Evolutionary conservation across 192 early-diverging fungal genomes (phyloP).

Genomic region (Spizellomyces punctatus): DNA sequence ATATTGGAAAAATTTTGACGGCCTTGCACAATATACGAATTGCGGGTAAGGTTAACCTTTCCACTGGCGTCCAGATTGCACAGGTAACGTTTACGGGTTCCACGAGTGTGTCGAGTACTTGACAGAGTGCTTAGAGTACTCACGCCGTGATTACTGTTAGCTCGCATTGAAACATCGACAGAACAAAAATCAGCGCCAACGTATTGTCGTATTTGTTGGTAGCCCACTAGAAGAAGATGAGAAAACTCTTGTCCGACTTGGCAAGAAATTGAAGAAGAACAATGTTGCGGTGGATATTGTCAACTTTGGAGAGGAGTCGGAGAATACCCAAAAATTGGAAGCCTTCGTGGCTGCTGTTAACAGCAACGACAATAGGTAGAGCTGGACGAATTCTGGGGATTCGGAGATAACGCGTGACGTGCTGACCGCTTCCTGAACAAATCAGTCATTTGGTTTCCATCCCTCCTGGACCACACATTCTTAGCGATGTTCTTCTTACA

Average conservation of each 20-base stretch:
- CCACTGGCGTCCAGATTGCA: constrained; percentile 92
- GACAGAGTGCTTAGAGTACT: background rate
- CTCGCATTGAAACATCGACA: constrained; percentile 95
- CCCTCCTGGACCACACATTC: constrained; percentile 90
- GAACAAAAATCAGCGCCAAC: constrained; percentile 93
- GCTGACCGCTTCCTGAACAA: background rate
- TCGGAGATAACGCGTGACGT: constrained; percentile 6
- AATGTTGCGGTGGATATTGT: constrained; percentile 93
- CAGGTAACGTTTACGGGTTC: constrained; percentile 58
- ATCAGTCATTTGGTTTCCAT: constrained; percentile 84
- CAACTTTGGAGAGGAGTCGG: constrained; percentile 91
- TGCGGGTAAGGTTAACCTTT: constrained; percentile 73
- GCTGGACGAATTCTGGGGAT: constrained; percentile 9
- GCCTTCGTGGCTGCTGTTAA: constrained; percentile 91
- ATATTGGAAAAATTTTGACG: constrained; percentile 87
- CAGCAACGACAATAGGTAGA: constrained; percentile 85
- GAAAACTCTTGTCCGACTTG: constrained; percentile 78
- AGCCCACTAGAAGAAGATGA: constrained; percentile 84
- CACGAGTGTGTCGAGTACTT: background rate
- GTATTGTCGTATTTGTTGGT: constrained; percentile 93
- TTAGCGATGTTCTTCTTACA: constrained; percentile 84
- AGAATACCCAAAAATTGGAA: constrained; percentile 87
- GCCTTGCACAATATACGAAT: constrained; percentile 80
- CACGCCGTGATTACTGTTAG: constrained; percentile 36
- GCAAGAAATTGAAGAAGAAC: constrained; percentile 98